Evolutionary conservation across 1,139 yeast species (phyloP), one percentile per base, ranked within the genome.

Genomic region (Arxiozyma telluris): DNA sequence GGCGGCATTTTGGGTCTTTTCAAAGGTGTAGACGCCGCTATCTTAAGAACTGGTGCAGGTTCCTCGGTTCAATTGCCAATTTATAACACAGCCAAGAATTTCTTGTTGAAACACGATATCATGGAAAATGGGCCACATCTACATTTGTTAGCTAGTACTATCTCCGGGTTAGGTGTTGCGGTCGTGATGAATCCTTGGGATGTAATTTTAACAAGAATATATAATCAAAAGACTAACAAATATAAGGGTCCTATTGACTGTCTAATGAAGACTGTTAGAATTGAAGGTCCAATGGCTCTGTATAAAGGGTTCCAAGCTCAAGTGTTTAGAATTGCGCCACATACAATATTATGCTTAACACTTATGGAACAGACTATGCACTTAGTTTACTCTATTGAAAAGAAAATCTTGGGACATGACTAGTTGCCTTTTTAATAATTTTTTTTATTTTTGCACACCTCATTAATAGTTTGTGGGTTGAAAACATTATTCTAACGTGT

Each of bases 151-250:
- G 82, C 97, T 1, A 83, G 94, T 42, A 81, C 94, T 1, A 74
- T 79, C 59, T 85, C 96, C 8, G 98, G 98, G 48, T 71, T 90
- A 51, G 97, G 96, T 59, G 98, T 93, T 38, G 93, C 95, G 53
- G 76, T 91, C 41, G 96, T 88, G 44, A 91, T 94, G 97, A 91
- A 90, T 69, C 98, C 98, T 20, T 89, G 96, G 83, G 98, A 93
- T 70, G 98, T 93, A 53, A 80, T 93, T 53, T 76, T 93, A 72
- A 93, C 98, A 1, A 80, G 98, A 73, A 85, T 94, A 71, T 93
- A 91, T 73, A 93, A 93, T 71, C 98, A 93, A 70, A 88, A 84
- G 71, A 96, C 96, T 44, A 80, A 87, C 64, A 78, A 87, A 55
- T 93, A 93, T 73, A 78, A 74, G 56, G 96, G 95, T 4, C 96